Conservation (phyloP, 2,329 filamentous ascomycete species). For the Paecilomyces variotii region DNA sequence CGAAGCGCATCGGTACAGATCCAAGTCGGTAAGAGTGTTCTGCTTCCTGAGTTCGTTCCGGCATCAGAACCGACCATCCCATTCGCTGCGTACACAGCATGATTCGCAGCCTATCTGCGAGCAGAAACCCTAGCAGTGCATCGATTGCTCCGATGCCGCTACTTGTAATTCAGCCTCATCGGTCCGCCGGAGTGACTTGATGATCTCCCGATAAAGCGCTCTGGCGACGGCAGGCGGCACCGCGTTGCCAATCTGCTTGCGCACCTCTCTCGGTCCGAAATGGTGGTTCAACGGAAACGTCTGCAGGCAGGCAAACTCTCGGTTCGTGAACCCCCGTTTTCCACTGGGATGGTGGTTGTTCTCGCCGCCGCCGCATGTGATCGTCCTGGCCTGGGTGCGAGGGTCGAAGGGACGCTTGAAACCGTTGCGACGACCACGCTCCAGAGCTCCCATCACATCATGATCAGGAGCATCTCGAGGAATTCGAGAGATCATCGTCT, state of each 20-base stretch:
- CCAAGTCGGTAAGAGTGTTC: not conserved
- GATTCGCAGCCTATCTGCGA: not conserved
- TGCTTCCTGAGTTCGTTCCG: not conserved
- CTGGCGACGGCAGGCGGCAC: slow-evolving; percentile 53
- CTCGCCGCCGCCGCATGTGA: slow-evolving; percentile 56
- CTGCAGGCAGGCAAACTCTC: slow-evolving; percentile 62
- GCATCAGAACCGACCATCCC: not conserved
- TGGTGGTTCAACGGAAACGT: slow-evolving; percentile 57
- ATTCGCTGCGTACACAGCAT: not conserved
- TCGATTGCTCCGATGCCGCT: not conserved
- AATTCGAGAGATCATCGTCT: slow-evolving; percentile 33
- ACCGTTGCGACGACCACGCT: slow-evolving; percentile 15
- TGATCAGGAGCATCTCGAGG: slow-evolving; percentile 36
- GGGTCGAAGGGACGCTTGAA: slow-evolving; percentile 38
- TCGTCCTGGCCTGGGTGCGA: slow-evolving; percentile 46
- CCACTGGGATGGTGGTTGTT: slow-evolving; percentile 60
- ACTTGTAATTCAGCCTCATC: slow-evolving; percentile 18
- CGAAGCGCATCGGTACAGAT: not conserved
- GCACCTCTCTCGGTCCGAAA: slow-evolving; percentile 41
- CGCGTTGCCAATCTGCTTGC: slow-evolving; percentile 69
- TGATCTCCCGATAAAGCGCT: slow-evolving; percentile 31
- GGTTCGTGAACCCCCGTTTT: slow-evolving; percentile 52
- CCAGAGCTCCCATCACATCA: slow-evolving; percentile 22
- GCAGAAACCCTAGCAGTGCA: not conserved
- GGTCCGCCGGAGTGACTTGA: slow-evolving; percentile 25